These are phyloP conservation scores for Debaryomyces subglobosus DNA, from an alignment of 1,139 yeast genomes.

Conservation along the genomic window DNA sequence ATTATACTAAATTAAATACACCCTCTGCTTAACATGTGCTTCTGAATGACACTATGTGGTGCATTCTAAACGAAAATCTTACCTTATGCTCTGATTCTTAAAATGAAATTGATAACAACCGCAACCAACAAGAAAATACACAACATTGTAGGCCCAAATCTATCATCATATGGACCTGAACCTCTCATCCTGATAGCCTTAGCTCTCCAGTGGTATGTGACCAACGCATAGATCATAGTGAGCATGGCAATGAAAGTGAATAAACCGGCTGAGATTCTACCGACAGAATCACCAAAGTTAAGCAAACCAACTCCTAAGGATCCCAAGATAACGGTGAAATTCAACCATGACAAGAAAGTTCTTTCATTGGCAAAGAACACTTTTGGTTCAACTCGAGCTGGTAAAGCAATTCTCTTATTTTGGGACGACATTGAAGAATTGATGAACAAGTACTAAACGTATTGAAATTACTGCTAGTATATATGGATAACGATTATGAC, in stretches of 20 bases:
- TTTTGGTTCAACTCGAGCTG: conserved; percentile 97
- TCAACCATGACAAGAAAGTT: conserved; percentile 96
- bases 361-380: conserved; percentile 99
- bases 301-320: conserved; percentile 94
- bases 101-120: conserved; percentile 85
- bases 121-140: conserved; percentile 92
- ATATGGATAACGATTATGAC: neutral
- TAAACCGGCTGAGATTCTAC: conserved; percentile 89
- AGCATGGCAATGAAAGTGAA: conserved; percentile 96
- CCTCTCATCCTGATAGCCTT: conserved; percentile 97
- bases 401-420: conserved; percentile 88
- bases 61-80: neutral
- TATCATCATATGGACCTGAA: conserved; percentile 96
- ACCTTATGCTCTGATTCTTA: conserved; percentile 66
- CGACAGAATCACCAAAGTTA: conserved; percentile 93
- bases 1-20: neutral
- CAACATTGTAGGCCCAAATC: conserved; percentile 98
- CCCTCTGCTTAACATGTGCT: neutral
- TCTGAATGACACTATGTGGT: neutral
- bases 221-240: conserved; percentile 92
- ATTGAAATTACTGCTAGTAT: neutral
- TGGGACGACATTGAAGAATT: conserved; percentile 25
- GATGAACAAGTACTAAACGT: neutral
- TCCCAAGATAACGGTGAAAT: conserved; percentile 95
- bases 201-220: conserved; percentile 99